Conservation (phyloP, 495 filamentous ascomycete species). For the Schizothecium vesticola region DNA sequence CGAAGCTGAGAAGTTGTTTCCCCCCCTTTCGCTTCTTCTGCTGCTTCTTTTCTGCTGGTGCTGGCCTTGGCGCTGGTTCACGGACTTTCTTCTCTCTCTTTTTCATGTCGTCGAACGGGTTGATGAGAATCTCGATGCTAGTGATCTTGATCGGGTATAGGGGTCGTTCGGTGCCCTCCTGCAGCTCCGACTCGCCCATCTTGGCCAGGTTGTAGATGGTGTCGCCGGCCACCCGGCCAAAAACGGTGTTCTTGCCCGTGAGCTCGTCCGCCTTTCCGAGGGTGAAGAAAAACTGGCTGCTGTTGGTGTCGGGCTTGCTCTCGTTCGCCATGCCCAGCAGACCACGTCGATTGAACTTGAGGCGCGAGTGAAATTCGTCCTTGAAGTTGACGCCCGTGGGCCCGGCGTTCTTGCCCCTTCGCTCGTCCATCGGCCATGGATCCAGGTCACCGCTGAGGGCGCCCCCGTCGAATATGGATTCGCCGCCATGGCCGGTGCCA, state of each 20-base stretch:
- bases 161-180: slow-evolving; percentile 75
- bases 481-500: slow-evolving; percentile 82
- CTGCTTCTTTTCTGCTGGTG: slow-evolving; percentile 57
- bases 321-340: slow-evolving; percentile 90
- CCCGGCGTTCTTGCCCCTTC: slow-evolving; percentile 51
- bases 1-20: slow-evolving; percentile 85
- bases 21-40: slow-evolving; percentile 70
- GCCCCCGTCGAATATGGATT: slow-evolving; percentile 83
- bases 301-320: slow-evolving; percentile 69
- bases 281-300: slow-evolving; percentile 96
- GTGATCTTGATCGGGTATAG: slow-evolving; percentile 81
- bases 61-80: slow-evolving; percentile 33
- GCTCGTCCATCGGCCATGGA: slow-evolving; percentile 58
- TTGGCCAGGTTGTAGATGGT: slow-evolving; percentile 93
- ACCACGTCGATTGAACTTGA: slow-evolving; percentile 90
- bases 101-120: slow-evolving; percentile 84
- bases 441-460: slow-evolving; percentile 60
- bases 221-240: slow-evolving; percentile 87
- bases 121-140: slow-evolving; percentile 76
- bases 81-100: slow-evolving; percentile 53
- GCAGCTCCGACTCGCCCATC: slow-evolving; percentile 81
- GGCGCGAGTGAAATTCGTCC: slow-evolving; percentile 85
- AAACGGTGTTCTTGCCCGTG: slow-evolving; percentile 84
- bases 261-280: slow-evolving; percentile 77
- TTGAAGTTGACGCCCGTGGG: slow-evolving; percentile 57